Evolutionary conservation across 371 early-diverging fungal genomes (phyloP).

Genomic region (Mucor saturninus): DNA sequence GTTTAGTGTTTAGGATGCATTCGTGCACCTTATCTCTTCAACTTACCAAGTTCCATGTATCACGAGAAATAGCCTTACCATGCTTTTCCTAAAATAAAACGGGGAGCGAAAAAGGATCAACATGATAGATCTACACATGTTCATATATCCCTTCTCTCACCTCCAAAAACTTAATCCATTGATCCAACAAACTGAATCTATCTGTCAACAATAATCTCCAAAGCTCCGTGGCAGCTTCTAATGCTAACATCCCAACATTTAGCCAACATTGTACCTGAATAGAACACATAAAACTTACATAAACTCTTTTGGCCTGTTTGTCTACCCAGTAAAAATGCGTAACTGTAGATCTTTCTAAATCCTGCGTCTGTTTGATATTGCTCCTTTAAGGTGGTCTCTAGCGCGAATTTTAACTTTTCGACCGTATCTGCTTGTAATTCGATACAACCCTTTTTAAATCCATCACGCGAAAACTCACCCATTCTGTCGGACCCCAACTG

Average conservation of each 20-base stretch:
- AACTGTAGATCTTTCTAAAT: slow-evolving; percentile 79
- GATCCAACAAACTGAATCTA: slow-evolving; percentile 64
- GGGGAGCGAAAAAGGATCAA: not conserved
- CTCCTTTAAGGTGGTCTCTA: slow-evolving; percentile 57
- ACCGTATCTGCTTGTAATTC: slow-evolving; percentile 68
- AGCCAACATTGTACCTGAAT: not conserved
- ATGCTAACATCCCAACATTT: slow-evolving; percentile 39
- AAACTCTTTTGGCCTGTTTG: slow-evolving; percentile 78
- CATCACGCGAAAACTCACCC: slow-evolving; percentile 76
- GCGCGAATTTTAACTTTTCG: slow-evolving; percentile 62
- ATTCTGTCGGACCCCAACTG: slow-evolving; percentile 75
- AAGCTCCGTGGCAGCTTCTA: slow-evolving; percentile 77
- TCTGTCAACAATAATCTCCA: slow-evolving; percentile 73
- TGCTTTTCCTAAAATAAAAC: slow-evolving; percentile 59
- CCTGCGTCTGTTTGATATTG: slow-evolving; percentile 51
- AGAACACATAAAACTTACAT: slow-evolving; percentile 42
- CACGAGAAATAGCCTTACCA: slow-evolving; percentile 79
- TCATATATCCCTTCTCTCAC: slow-evolving; percentile 27
- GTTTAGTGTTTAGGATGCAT: not conserved
- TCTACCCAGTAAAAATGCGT: slow-evolving; percentile 75
- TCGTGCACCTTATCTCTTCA: too few relatives aligned
- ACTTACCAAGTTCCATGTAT: slow-evolving; percentile 84
- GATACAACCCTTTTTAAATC: slow-evolving; percentile 72
- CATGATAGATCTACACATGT: not conserved
- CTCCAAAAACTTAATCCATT: slow-evolving; percentile 77